Percentiles rank a stretch among this genome's conserved stretches.
Evolutionary conservation across 495 filamentous ascomycete species (phyloP).

Genomic region (Hypoxylon trugodes): DNA sequence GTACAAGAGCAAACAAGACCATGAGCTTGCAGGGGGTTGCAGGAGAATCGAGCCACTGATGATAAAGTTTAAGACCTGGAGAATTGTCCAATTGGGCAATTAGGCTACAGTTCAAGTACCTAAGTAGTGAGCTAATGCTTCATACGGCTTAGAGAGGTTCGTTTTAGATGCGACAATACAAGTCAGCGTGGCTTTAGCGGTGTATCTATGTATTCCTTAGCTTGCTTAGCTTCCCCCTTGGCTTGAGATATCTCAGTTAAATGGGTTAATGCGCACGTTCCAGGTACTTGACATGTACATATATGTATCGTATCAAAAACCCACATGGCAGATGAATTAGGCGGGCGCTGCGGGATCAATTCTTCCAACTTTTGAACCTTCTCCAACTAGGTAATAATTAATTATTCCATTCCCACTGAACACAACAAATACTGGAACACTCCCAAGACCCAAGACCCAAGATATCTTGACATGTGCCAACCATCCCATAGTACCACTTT

Average conservation of each 20-base stretch:
- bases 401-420: neutral
- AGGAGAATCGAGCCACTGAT: conserved; percentile 29
- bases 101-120: neutral
- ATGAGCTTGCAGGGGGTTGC: conserved; percentile 23
- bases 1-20: conserved; percentile 16
- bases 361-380: conserved; percentile 1
- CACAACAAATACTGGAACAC: neutral
- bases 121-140: neutral
- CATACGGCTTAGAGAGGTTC: neutral
- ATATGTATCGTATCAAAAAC: too few relatives aligned
- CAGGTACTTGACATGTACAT: neutral
- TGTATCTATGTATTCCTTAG: neutral
- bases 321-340: conserved; percentile 32
- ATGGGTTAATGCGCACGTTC: conserved; percentile 20
- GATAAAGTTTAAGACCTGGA: conserved; percentile 22
- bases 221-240: neutral
- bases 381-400: conserved; percentile 7
- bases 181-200: too few relatives aligned
- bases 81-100: conserved; percentile 30
- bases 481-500: conserved; percentile 22
- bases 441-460: conserved; percentile 6
- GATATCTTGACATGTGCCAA: conserved; percentile 30
- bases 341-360: conserved; percentile 1
- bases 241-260: neutral
- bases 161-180: neutral